These are phyloP conservation scores for Ustilago vetiveriae DNA, from an alignment of 1,284 basidiomycete species.

Conservation along the genomic window DNA sequence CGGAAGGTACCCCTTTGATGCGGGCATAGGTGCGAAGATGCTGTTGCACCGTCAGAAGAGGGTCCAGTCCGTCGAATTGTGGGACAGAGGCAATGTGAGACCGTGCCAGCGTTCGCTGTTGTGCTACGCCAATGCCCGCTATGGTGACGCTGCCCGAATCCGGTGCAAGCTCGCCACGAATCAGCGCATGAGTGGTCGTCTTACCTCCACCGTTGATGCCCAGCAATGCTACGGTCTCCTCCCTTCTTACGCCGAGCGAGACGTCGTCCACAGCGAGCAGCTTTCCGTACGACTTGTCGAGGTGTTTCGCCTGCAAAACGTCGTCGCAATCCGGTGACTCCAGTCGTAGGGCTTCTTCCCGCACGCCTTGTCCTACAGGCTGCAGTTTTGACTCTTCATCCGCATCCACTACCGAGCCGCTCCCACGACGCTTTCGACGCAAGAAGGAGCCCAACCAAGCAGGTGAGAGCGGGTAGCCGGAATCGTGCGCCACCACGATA, in stretches of 20 bases:
- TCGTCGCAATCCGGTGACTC: constrained; percentile 70
- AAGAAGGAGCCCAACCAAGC: constrained; percentile 14
- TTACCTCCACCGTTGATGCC: constrained; percentile 83
- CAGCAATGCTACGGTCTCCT: constrained; percentile 77
- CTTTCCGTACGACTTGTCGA: constrained; percentile 75
- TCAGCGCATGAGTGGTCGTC: constrained; percentile 71
- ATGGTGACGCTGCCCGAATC: constrained; percentile 35
- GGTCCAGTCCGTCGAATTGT: constrained; percentile 82
- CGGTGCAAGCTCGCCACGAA: constrained; percentile 33
- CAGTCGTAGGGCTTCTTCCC: constrained; percentile 72
- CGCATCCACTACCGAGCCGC: not conserved
- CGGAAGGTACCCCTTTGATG: constrained; percentile 73
- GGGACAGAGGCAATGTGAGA: constrained; percentile 68
- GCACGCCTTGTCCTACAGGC: constrained; percentile 70
- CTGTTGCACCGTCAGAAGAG: constrained; percentile 78
- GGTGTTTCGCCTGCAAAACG: constrained; percentile 74
- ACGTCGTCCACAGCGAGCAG: constrained; percentile 78
- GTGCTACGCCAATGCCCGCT: constrained; percentile 21
- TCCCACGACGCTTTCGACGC: not conserved
- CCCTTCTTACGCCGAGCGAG: constrained; percentile 74
- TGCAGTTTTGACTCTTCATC: constrained; percentile 22
- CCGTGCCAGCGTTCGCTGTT: constrained; percentile 30
- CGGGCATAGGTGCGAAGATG: constrained; percentile 72
- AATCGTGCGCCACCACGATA: constrained; percentile 75
- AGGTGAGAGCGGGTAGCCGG: constrained; percentile 67